Evolutionary conservation across 306 rosid genomes (phyloP).

Genomic region (Adenanthera pavonina): DNA sequence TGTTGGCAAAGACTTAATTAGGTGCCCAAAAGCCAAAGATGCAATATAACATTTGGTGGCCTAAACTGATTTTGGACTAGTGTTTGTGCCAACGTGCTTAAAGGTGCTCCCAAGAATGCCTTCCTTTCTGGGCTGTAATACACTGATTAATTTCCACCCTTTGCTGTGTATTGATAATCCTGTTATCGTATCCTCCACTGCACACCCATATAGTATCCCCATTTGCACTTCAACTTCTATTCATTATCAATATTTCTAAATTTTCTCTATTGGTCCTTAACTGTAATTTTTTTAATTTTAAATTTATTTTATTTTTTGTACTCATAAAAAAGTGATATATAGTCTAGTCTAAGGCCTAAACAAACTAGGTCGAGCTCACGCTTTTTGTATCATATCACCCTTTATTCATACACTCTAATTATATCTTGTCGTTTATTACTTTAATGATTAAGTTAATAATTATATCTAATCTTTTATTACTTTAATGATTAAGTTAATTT

Average conservation of each 20-base stretch:
- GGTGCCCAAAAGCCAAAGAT: conserved; percentile 65
- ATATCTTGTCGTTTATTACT: too few species aligned
- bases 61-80: conserved; percentile 68
- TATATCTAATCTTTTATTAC: too few species aligned
- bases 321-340: neutral
- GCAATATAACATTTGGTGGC: conserved; percentile 69
- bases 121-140: conserved; percentile 66
- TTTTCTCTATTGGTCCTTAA: too few species aligned
- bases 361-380: too few species aligned
- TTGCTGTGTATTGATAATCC: conserved; percentile 67
- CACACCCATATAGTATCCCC: conserved; percentile 78
- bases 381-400: too few species aligned
- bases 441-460: too few species aligned
- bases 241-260: neutral
- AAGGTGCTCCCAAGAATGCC: conserved; percentile 75
- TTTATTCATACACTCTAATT: too few species aligned
- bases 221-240: conserved; percentile 44
- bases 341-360: too few species aligned
- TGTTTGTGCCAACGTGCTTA: conserved; percentile 57
- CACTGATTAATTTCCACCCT: conserved; percentile 85
- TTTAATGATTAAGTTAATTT: too few species aligned
- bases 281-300: too few species aligned
- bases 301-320: neutral
- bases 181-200: conserved; percentile 86
- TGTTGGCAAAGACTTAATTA: conserved; percentile 55